Evolutionary conservation across 352 stramenopile species (phyloP).

Genomic region (Phytophthora agathidicida): DNA sequence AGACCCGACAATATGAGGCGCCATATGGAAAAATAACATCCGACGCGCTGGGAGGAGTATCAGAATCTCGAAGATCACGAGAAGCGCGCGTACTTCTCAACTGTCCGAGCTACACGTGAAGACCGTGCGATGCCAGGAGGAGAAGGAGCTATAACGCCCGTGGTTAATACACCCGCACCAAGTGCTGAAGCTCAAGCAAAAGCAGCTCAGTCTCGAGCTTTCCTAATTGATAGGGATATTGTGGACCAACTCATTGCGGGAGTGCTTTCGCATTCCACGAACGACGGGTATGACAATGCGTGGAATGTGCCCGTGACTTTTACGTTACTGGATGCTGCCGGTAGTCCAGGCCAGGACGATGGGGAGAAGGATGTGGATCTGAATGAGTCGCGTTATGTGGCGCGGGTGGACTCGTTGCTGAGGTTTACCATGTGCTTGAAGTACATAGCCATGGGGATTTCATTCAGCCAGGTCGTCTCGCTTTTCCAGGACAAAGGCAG

Average conservation of each 20-base stretch:
- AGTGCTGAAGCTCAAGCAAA: conserved; percentile 11
- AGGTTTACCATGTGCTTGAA: conserved; percentile 39
- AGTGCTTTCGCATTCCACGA: conserved; percentile 20
- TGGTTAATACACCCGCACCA: conserved; percentile 17
- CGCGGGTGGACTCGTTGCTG: conserved; percentile 29
- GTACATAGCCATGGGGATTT: conserved; percentile 36
- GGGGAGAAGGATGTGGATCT: conserved; percentile 13
- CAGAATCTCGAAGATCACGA: conserved; percentile 25
- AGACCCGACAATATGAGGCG: conserved; percentile 42
- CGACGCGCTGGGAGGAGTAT: conserved; percentile 31
- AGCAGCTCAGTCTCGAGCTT: conserved; percentile 18
- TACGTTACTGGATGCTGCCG: conserved; percentile 6
- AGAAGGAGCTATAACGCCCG: conserved; percentile 7
- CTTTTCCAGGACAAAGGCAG: conserved; percentile 31
- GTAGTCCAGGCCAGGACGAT: not conserved
- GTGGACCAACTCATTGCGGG: conserved; percentile 30
- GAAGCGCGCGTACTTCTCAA: conserved; percentile 27
- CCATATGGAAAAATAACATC: conserved; percentile 42
- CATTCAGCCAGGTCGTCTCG: conserved; percentile 24
- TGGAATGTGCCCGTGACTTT: conserved; percentile 35
- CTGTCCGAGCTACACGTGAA: not conserved
- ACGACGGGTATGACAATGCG: conserved; percentile 27
- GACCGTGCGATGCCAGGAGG: not conserved
- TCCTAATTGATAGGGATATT: conserved; percentile 32
- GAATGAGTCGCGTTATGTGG: conserved; percentile 37